A percentile compares a stretch with the other conserved stretches of the same genome.
These are phyloP conservation scores for Neoarthrinium moseri DNA, from an alignment of 2,329 filamentous ascomycete species.

Conservation along the genomic window DNA sequence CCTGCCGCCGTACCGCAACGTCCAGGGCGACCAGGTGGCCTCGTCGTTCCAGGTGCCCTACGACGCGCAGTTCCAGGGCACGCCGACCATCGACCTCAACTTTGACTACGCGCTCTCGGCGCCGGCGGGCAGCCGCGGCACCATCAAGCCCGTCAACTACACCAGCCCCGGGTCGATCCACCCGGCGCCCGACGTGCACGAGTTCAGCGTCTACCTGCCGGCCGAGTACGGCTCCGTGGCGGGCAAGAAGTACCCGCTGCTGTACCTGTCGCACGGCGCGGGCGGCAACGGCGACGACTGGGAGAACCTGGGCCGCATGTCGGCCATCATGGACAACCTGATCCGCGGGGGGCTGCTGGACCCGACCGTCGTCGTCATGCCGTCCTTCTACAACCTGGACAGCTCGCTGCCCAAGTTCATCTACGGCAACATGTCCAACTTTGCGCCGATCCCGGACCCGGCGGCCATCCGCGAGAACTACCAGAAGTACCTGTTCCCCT, in stretches of 20 bases:
- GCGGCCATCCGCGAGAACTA: conserved; percentile 23
- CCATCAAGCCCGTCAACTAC: conserved; percentile 25
- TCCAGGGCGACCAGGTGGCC: conserved; percentile 23
- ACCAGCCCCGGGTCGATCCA: conserved; percentile 26
- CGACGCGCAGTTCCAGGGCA: conserved; percentile 21
- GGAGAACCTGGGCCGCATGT: conserved; percentile 26
- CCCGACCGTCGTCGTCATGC: conserved; percentile 27
- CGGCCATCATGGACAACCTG: conserved; percentile 27
- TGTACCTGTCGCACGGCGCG: conserved; percentile 28
- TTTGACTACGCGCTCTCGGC: conserved; percentile 23
- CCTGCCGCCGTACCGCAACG: conserved; percentile 24
- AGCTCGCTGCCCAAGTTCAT: conserved; percentile 16
- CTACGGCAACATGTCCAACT: conserved; percentile 20
- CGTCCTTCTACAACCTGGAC: conserved; percentile 28
- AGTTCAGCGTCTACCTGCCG: conserved; percentile 25
- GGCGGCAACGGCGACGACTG: conserved; percentile 27
- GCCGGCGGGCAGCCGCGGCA: conserved; percentile 17
- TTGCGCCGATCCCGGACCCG: conserved; percentile 15
- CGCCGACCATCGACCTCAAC: conserved; percentile 16
- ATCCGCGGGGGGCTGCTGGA: conserved; percentile 24
- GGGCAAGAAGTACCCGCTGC: conserved; percentile 23
- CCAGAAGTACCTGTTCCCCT: conserved; percentile 25
- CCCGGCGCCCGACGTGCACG: conserved; percentile 25
- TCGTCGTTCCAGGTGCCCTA: conserved; percentile 28
- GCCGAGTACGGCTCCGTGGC: conserved; percentile 19